These are phyloP conservation scores for Pseudogymnoascus sp. DNA, from an alignment of 2,329 filamentous ascomycete species.

Conservation along the genomic window DNA sequence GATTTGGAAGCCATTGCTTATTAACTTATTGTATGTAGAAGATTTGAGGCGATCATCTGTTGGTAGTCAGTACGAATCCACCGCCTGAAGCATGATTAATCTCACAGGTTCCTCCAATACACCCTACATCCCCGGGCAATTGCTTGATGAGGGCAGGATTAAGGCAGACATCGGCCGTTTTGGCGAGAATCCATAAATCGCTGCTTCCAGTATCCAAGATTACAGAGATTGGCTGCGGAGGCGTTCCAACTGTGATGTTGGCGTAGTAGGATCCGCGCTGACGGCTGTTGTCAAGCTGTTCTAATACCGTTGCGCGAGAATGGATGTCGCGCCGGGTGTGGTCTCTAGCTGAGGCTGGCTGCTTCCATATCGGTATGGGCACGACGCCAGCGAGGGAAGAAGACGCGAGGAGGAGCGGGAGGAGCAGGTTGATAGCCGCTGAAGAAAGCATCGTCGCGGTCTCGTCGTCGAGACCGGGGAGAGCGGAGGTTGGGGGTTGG, in stretches of 20 bases:
- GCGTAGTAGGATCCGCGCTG: constrained; percentile 48
- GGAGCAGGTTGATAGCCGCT: not conserved
- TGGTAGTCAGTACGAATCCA: not conserved
- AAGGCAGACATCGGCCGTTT: constrained; percentile 8
- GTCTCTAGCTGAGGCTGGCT: not conserved
- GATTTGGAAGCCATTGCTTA: constrained; percentile 36
- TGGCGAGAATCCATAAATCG: constrained; percentile 43
- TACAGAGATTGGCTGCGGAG: constrained; percentile 43
- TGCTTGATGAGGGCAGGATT: constrained; percentile 27
- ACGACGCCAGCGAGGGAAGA: not conserved
- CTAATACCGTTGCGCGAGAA: not conserved
- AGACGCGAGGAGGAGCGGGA: not conserved
- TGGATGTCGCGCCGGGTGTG: not conserved
- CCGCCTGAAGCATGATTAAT: constrained; percentile 13
- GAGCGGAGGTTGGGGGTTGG: not conserved
- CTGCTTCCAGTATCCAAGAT: constrained; percentile 53
- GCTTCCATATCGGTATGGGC: not conserved
- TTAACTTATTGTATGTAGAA: constrained; percentile 37
- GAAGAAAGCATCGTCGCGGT: not conserved
- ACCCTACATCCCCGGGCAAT: constrained; percentile 28
- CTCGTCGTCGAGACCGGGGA: not conserved
- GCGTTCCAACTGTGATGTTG: constrained; percentile 46
- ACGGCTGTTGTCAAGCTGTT: constrained; percentile 37
- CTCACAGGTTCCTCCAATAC: constrained; percentile 35
- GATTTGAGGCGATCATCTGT: constrained; percentile 14